These are phyloP conservation scores for Fusarium domesticum DNA, from an alignment of 2,329 filamentous ascomycete genomes.

Conservation along the genomic window DNA sequence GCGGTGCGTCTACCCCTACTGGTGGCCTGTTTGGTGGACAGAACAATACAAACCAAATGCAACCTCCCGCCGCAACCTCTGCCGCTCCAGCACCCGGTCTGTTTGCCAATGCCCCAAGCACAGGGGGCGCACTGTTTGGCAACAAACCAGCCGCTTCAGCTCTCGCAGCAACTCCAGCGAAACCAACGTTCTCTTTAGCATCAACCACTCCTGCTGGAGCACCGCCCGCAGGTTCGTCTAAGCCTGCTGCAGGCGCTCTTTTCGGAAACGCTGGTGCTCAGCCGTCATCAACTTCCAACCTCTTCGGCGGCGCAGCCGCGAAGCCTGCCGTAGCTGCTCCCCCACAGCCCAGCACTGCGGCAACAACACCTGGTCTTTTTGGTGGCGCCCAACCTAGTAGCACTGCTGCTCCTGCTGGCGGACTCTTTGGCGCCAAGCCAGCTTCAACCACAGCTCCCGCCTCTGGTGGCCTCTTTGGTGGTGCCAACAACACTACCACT, in stretches of 20 bases:
- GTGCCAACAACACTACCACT: constrained; percentile 20
- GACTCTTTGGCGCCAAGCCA: constrained; percentile 36
- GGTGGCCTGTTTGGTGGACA: constrained; percentile 27
- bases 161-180: constrained; percentile 39
- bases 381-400: constrained; percentile 33
- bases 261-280: constrained; percentile 25
- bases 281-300: constrained; percentile 19
- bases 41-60: constrained; percentile 24
- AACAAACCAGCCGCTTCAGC: constrained; percentile 7
- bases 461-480: constrained; percentile 24
- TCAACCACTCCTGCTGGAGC: constrained; percentile 56
- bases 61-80: constrained; percentile 24
- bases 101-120: constrained; percentile 24
- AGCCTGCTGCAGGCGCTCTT: constrained; percentile 24
- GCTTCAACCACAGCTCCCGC: constrained; percentile 25
- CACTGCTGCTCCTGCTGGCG: constrained; percentile 29
- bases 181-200: constrained; percentile 45
- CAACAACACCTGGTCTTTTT: constrained; percentile 32
- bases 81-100: constrained; percentile 29
- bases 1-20: constrained; percentile 24
- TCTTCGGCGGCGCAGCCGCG: constrained; percentile 32
- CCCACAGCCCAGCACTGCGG: constrained; percentile 14
- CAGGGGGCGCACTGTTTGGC: constrained; percentile 23
- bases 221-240: constrained; percentile 43
- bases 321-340: constrained; percentile 25